A percentile compares a stretch with the other conserved stretches of the same genome.
These are phyloP conservation scores for Alternaria triticimaculans DNA, from an alignment of 2,329 filamentous ascomycete species.

Conservation along the genomic window DNA sequence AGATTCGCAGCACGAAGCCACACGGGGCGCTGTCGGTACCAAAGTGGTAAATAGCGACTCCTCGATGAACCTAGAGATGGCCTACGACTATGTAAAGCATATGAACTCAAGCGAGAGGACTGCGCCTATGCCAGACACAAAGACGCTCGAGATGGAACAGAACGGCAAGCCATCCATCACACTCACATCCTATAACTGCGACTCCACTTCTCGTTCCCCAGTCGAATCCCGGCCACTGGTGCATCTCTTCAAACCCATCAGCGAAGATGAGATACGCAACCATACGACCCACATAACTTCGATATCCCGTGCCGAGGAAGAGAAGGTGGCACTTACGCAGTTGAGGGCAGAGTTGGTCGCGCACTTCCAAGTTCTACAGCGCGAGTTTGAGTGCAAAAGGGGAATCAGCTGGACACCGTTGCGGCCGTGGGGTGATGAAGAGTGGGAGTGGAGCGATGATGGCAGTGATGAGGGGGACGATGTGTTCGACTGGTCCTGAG, in stretches of 20 bases:
- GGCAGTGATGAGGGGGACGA: background rate
- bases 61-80: background rate
- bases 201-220: background rate
- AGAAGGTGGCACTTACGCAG: background rate
- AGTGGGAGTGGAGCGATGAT: background rate
- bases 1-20: background rate
- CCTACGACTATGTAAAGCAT: background rate
- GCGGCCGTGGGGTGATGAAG: background rate
- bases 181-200: background rate
- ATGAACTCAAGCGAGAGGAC: background rate
- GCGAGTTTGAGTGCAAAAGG: conserved; percentile 12
- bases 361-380: conserved; percentile 2
- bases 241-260: background rate
- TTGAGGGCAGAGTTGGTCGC: background rate
- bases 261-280: background rate
- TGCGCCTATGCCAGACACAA: background rate
- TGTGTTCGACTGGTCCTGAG: background rate
- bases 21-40: background rate
- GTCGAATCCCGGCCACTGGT: background rate
- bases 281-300: background rate
- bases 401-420: conserved; percentile 4
- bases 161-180: background rate
- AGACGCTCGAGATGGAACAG: background rate
- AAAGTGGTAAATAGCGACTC: background rate
- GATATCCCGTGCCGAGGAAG: background rate